Evolutionary conservation across 2,329 filamentous ascomycete genomes (phyloP), one percentile per base, ranked within the genome.

Genomic region (Cercospora sesami): DNA sequence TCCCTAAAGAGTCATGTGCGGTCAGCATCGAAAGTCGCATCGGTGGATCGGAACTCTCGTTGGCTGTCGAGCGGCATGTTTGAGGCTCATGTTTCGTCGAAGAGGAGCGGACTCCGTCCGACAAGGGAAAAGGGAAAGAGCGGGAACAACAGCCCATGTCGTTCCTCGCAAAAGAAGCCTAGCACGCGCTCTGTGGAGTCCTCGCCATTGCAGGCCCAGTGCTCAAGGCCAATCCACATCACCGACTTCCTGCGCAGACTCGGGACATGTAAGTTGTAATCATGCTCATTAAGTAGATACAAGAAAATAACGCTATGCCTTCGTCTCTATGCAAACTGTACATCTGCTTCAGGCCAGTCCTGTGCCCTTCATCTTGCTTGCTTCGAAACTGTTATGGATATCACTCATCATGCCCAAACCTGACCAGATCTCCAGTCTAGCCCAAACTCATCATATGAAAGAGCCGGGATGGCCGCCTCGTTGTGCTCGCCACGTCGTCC

Each of bases 271-370:
- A 26, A 31, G 39, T 31, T 31, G 30, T 62, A 26, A 23, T 62
- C 60, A 62, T 62, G 26, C 36, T 62, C 60, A 62, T 62, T 48
- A 51, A 42, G 60, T 62, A 51, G 39, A 62, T 62, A 30, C 60
- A 62, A 62, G 28, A 26, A 30, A 62, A 30, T 30, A 26, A 62
- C 62, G 62, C 62, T 64, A 64, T 64, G 48, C 51, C 26, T 55
- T 57, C 28, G 23, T 58, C 57, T 64, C 62, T 64, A 64, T 64
- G 62, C 62, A 64, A 62, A 58, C 62, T 58, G 62, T 64, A 64
- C 62, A 58, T 28, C 36, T 39, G 51, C 48, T 33, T 42, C 48
- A 57, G 59, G 60, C 36, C 28, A 62, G 23, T 58, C 21, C 60
- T 48, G 60, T 62, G 36, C 60, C 60, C 42, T 45, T 62, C 60